Evolutionary conservation across 2,329 filamentous ascomycete genomes (phyloP), one percentile per base, ranked within the genome.

Genomic region (Penicillium hesseltinei): DNA sequence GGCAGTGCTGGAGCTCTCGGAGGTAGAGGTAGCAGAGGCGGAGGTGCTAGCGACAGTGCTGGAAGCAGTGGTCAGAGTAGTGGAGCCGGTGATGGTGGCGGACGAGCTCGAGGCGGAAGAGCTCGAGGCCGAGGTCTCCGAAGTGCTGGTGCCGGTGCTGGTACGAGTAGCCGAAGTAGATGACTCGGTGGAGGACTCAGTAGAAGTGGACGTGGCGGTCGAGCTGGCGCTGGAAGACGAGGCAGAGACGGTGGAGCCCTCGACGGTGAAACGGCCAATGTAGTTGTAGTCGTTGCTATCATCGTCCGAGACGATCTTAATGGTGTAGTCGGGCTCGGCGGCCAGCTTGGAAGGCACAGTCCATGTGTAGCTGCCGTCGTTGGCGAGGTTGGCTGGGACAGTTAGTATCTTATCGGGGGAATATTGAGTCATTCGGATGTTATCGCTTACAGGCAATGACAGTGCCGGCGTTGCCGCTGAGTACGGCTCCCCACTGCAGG

Each of bases 301-400:
- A 7, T 62, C 62, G 63, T 82, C 81, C 62, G 75, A 71, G 66
- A 82, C 71, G 66, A 84, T 84, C 67, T 82, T 74, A 60, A 84
- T 71, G 56, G 80, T 79, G 75, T 83, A 84, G 68, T 80, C 75
- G 39, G 71, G 70, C 62, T 78, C 75, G 51, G 75, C 72, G 45
- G 73, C 72, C 55, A 80, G 69, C 56, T 71, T 64, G 48, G 68
- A 55, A 23, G 78, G 74, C 5, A 80, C 75, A 35, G 69, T 71
- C 76, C 81, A 83, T 56, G 75, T 78, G 73, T 75, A 83, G 59
- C 69, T 75, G 56, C 81, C 81, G 46, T 69, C 72, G 72, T 84
- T 84, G 59, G 69, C 60, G 61, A 84, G 77, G 62, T 63, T 68
- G 48, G 73, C 81, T 84, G 38, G 40, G 39, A 15, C 8, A 2